These are phyloP conservation scores for Phaeosphaeria sp. DNA, from an alignment of 2,329 filamentous ascomycete genomes.

Conservation along the genomic window DNA sequence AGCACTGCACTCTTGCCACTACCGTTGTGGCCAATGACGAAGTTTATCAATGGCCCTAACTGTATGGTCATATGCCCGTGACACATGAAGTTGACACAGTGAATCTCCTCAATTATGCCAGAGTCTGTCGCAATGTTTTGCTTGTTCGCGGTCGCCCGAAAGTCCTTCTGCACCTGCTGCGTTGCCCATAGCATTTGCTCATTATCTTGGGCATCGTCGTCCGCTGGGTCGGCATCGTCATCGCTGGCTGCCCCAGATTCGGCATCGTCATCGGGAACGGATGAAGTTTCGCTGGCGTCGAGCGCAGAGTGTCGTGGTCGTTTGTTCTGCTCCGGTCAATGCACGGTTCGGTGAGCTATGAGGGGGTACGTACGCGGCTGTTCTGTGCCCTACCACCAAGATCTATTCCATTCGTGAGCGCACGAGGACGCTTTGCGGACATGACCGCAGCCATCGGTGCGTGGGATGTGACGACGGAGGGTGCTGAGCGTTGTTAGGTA, in stretches of 20 bases:
- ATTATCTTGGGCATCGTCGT: conserved; percentile 24
- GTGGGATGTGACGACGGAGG: conserved; percentile 1
- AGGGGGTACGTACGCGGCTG: conserved; percentile 25
- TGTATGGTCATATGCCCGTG: conserved; percentile 81
- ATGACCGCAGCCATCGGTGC: conserved; percentile 36
- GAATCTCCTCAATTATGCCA: conserved; percentile 87
- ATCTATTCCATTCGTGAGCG: conserved; percentile 27
- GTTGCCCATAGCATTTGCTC: conserved; percentile 35
- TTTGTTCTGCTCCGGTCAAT: conserved; percentile 38
- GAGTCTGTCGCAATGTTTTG: conserved; percentile 77
- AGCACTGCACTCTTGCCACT: conserved; percentile 97
- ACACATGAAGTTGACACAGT: conserved; percentile 96
- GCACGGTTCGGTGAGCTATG: neutral
- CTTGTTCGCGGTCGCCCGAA: conserved; percentile 25
- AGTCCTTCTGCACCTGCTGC: conserved; percentile 37
- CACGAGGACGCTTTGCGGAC: conserved; percentile 42
- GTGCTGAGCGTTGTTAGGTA: neutral
- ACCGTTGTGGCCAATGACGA: conserved; percentile 96
- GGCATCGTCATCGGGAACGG: neutral
- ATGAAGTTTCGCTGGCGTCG: conserved; percentile 18
- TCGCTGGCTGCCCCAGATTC: conserved; percentile 12
- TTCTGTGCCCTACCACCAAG: conserved; percentile 12
- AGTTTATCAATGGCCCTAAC: conserved; percentile 95
- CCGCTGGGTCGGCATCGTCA: conserved; percentile 15
- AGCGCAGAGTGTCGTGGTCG: conserved; percentile 33